phyloP scores from a whole-genome alignment of 2,329 filamentous ascomycete genomes.

The Talaromyces sp. region DNA sequence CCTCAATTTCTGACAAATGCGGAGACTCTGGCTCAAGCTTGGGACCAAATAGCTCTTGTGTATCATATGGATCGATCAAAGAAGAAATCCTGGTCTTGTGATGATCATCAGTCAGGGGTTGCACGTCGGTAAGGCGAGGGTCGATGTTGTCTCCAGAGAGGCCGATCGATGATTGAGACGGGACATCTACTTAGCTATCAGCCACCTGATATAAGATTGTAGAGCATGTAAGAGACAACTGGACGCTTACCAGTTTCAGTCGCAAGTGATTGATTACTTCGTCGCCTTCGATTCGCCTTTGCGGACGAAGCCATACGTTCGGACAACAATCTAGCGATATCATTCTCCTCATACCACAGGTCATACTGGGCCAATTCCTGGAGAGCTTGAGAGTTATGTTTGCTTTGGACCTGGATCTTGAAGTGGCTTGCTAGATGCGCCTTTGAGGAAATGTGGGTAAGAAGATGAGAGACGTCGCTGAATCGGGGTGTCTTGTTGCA shows the following conservation, averaged over 20 bases:
- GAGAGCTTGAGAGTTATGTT: constrained; percentile 63
- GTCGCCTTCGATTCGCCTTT: constrained; percentile 65
- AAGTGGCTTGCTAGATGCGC: constrained; percentile 83
- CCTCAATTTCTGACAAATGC: not conserved
- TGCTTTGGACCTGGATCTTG: constrained; percentile 70
- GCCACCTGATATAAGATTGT: not conserved
- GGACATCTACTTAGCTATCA: not conserved
- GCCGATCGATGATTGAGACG: constrained; percentile 3
- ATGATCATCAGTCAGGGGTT: not conserved
- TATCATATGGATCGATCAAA: not conserved
- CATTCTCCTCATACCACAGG: constrained; percentile 69
- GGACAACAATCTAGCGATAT: constrained; percentile 68
- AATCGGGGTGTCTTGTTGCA: constrained; percentile 77
- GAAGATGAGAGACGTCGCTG: constrained; percentile 84
- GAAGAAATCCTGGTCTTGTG: not conserved
- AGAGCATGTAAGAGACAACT: not conserved
- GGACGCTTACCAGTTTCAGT: not conserved
- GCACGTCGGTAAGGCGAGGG: constrained; percentile 13
- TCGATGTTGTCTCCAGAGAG: constrained; percentile 16
- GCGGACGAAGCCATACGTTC: constrained; percentile 71
- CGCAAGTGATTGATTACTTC: constrained; percentile 20
- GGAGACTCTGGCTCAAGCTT: constrained; percentile 11
- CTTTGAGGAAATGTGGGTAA: constrained; percentile 90
- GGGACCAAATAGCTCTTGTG: not conserved
- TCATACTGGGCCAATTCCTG: constrained; percentile 65